Conservation (phyloP, 345 rosid genomes). For the Camelina laxa region DNA sequence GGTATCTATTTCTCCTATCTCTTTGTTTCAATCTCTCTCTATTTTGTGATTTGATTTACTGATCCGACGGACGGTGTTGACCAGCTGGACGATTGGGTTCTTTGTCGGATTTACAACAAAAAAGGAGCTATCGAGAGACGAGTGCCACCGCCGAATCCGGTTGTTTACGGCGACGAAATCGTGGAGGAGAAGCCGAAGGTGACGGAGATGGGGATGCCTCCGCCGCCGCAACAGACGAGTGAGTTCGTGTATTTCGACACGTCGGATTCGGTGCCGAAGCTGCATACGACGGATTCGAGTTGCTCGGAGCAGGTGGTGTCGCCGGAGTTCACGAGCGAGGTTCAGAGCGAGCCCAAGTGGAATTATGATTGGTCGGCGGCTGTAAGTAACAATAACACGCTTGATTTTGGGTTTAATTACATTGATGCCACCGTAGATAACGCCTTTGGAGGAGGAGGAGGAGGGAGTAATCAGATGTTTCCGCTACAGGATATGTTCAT, state of each 20-base stretch:
- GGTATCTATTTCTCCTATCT: no score
- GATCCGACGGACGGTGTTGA: neutral
- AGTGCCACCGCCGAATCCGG: slow-evolving; percentile 25
- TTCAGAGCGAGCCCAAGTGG: slow-evolving; percentile 83
- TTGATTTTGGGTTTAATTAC: slow-evolving; percentile 58
- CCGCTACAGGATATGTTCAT: slow-evolving; percentile 78
- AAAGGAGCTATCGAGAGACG: slow-evolving; percentile 75
- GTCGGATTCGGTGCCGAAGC: slow-evolving; percentile 87
- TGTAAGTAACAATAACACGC: slow-evolving; percentile 30
- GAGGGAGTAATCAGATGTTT: slow-evolving; percentile 46
- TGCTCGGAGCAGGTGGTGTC: slow-evolving; percentile 96
- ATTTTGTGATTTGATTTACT: neutral
- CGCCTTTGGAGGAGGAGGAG: slow-evolving; percentile 36
- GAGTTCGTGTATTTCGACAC: slow-evolving; percentile 57
- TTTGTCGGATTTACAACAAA: slow-evolving; percentile 96
- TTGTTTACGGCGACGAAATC: slow-evolving; percentile 30
- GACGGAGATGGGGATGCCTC: neutral
- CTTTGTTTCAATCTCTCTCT: neutral
- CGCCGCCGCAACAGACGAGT: slow-evolving; percentile 18
- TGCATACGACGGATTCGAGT: slow-evolving; percentile 88
- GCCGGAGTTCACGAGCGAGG: slow-evolving; percentile 91
- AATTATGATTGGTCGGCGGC: slow-evolving; percentile 58
- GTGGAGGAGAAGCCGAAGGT: slow-evolving; percentile 38
- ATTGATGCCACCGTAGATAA: slow-evolving; percentile 51
- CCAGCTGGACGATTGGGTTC: slow-evolving; percentile 98